These are phyloP conservation scores for Puccinia novopanici DNA, from an alignment of 1,284 basidiomycete genomes.

Conservation along the genomic window DNA sequence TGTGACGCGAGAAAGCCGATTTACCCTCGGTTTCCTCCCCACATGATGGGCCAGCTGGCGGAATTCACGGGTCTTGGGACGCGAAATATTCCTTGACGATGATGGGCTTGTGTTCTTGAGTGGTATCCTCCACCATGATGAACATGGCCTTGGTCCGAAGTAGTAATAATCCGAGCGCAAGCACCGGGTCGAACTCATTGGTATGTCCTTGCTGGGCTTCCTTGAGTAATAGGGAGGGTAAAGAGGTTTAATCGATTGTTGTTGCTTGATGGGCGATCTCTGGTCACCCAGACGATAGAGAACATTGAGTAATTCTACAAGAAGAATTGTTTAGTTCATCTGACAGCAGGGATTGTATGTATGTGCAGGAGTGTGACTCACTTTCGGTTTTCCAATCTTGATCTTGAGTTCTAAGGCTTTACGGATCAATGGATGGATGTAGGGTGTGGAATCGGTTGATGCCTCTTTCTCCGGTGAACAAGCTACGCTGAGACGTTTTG, in stretches of 20 bases:
- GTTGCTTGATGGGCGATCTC: conserved; percentile 19
- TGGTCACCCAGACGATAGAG: conserved; percentile 56
- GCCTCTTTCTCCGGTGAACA: conserved; percentile 11
- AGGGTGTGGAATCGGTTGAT: conserved; percentile 30
- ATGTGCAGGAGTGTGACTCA: conserved; percentile 61
- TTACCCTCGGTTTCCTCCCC: conserved; percentile 55
- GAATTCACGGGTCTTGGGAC: conserved; percentile 58
- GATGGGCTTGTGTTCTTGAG: conserved; percentile 68
- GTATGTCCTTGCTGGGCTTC: conserved; percentile 83
- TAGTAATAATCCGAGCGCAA: conserved; percentile 85
- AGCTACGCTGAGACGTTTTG: conserved; percentile 7
- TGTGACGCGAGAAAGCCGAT: conserved; percentile 34
- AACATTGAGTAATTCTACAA: conserved; percentile 59
- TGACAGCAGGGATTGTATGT: not conserved
- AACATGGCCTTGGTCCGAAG: conserved; percentile 77
- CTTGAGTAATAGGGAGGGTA: conserved; percentile 71
- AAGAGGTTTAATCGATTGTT: conserved; percentile 53
- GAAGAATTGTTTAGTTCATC: conserved; percentile 12
- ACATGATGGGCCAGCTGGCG: conserved; percentile 64
- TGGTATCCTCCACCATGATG: conserved; percentile 86
- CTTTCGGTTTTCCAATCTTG: conserved; percentile 81
- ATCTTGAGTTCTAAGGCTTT: conserved; percentile 77
- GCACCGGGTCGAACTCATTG: conserved; percentile 80
- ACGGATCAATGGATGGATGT: conserved; percentile 66
- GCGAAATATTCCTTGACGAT: conserved; percentile 64